A percentile compares a stretch with the other conserved stretches of the same genome.
Evolutionary conservation across 352 stramenopile species (phyloP).

Genomic region (Globisporangium polare): DNA sequence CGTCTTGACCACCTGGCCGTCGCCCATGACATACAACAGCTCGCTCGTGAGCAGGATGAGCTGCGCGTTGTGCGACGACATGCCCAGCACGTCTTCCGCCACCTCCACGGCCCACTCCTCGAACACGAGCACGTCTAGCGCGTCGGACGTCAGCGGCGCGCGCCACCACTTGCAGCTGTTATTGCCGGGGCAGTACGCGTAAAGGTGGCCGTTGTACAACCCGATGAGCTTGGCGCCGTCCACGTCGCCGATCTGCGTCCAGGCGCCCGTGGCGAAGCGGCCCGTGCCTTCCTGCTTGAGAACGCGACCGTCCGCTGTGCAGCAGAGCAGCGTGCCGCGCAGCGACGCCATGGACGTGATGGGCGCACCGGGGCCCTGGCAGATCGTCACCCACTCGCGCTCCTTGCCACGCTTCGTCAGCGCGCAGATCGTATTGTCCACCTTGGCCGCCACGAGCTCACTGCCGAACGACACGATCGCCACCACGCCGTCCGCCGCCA

Average conservation of each 20-base stretch:
- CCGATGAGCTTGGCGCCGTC: constrained; percentile 41
- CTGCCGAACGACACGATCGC: constrained; percentile 77
- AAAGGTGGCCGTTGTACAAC: constrained; percentile 74
- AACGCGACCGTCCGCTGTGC: constrained; percentile 51
- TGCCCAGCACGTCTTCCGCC: constrained; percentile 26
- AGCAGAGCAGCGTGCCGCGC: constrained; percentile 58
- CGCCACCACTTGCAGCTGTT: constrained; percentile 36
- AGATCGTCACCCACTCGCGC: constrained; percentile 49
- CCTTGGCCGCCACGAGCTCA: constrained; percentile 57
- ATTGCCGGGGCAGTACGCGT: constrained; percentile 31
- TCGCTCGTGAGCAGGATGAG: constrained; percentile 57
- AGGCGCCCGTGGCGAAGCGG: constrained; percentile 54
- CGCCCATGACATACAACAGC: constrained; percentile 37
- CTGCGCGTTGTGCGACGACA: constrained; percentile 77
- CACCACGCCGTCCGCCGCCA: constrained; percentile 36
- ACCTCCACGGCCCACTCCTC: constrained; percentile 27
- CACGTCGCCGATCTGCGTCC: constrained; percentile 50
- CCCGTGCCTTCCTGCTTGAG: constrained; percentile 65
- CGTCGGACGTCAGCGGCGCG: constrained; percentile 38
- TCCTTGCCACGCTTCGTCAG: constrained; percentile 36
- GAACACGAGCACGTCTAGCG: constrained; percentile 51
- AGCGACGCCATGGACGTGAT: constrained; percentile 67
- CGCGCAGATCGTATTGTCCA: constrained; percentile 48
- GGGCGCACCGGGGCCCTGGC: constrained; percentile 30
- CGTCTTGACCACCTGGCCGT: constrained; percentile 32